These are phyloP conservation scores for Coriaria nepalensis DNA, from an alignment of 306 rosid species.

Conservation along the genomic window DNA sequence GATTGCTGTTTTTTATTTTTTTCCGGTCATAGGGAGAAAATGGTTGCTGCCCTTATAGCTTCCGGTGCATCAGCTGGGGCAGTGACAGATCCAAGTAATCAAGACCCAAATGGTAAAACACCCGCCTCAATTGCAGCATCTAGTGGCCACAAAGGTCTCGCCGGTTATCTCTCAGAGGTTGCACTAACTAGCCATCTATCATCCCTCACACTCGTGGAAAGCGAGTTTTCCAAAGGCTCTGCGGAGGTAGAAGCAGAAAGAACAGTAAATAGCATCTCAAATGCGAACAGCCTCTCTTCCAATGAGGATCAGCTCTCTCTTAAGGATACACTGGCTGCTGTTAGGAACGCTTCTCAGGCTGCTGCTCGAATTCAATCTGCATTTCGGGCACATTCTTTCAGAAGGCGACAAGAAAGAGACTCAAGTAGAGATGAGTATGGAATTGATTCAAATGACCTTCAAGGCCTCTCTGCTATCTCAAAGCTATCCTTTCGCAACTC, in stretches of 20 bases:
- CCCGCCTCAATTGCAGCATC: slow-evolving; percentile 71
- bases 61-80: slow-evolving; percentile 95
- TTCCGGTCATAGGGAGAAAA: slow-evolving; percentile 56
- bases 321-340: slow-evolving; percentile 53
- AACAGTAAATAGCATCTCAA: slow-evolving; percentile 37
- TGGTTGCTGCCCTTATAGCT: slow-evolving; percentile 74
- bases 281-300: slow-evolving; percentile 23
- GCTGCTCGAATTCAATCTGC: slow-evolving; percentile 91
- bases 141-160: slow-evolving; percentile 76
- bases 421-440: slow-evolving; percentile 34
- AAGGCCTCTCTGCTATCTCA: slow-evolving; percentile 55
- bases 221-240: slow-evolving; percentile 46
- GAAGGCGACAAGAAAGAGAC: slow-evolving; percentile 37
- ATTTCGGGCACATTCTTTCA: slow-evolving; percentile 80
- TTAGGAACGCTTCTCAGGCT: slow-evolving; percentile 78
- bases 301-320: slow-evolving; percentile 50
- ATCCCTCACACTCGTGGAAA: slow-evolving; percentile 70
- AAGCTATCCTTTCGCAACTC: slow-evolving; percentile 44
- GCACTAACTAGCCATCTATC: slow-evolving; percentile 73
- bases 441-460: slow-evolving; percentile 26
- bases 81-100: slow-evolving; percentile 74
- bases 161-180: slow-evolving; percentile 89
- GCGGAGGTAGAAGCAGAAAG: slow-evolving; percentile 66
- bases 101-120: slow-evolving; percentile 68
- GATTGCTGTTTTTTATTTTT: not conserved